A percentile compares a stretch with the other conserved stretches of the same genome.
These are phyloP conservation scores for Haplosporangium sp. DNA, from an alignment of 371 early-diverging fungal genomes.

Conservation along the genomic window DNA sequence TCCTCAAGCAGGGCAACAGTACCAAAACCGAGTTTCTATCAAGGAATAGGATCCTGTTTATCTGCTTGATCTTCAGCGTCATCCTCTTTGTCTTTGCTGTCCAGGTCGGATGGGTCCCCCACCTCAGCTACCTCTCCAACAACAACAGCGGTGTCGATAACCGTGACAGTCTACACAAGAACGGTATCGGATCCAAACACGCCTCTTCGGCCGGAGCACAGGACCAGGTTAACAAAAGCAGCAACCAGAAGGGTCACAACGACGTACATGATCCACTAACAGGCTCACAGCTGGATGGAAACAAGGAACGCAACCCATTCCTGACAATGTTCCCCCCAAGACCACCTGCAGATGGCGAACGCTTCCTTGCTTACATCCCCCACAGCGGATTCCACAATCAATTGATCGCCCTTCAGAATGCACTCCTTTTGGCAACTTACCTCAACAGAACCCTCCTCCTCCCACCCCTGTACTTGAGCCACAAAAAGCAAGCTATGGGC, in stretches of 20 bases:
- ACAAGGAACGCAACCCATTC: conserved; percentile 36
- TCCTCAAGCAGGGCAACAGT: conserved; percentile 5
- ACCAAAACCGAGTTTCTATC: conserved; percentile 14
- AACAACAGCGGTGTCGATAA: neutral
- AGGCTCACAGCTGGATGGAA: conserved; percentile 14
- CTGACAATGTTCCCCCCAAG: conserved; percentile 36
- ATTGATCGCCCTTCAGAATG: conserved; percentile 65
- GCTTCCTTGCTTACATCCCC: conserved; percentile 65
- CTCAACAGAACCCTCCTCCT: conserved; percentile 67
- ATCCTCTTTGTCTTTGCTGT: conserved; percentile 30
- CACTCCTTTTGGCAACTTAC: conserved; percentile 60
- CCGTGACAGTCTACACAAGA: conserved; percentile 4
- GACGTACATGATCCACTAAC: neutral
- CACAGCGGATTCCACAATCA: conserved; percentile 76
- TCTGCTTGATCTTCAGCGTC: conserved; percentile 18
- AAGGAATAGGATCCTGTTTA: conserved; percentile 19
- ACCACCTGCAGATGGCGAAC: conserved; percentile 36
- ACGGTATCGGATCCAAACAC: neutral
- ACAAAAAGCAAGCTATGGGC: conserved; percentile 17
- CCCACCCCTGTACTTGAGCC: conserved; percentile 59
- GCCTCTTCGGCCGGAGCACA: neutral
- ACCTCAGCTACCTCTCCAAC: conserved; percentile 16
- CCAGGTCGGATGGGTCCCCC: conserved; percentile 44
- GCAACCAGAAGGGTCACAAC: neutral
- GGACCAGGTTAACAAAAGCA: neutral